Conservation (phyloP, 2,329 filamentous ascomycete genomes). For the Pseudogymnoascus sp. region DNA sequence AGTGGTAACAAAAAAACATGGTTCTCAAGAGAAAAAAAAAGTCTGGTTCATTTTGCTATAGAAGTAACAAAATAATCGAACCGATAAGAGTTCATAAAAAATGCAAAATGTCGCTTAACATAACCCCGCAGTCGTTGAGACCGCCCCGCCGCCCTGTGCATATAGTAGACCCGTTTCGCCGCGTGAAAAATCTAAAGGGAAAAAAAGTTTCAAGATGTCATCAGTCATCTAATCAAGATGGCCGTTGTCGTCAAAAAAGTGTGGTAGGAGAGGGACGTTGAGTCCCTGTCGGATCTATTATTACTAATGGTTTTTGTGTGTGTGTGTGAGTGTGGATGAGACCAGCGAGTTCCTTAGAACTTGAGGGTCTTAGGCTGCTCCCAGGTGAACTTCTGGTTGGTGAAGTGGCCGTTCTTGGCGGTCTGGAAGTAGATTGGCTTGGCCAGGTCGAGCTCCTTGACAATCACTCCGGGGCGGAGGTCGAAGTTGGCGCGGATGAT, state of each 20-base stretch:
- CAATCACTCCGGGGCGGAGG: constrained; percentile 94
- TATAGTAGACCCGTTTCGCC: constrained; percentile 26
- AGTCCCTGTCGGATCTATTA: constrained; percentile 22
- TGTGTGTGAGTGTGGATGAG: constrained; percentile 10
- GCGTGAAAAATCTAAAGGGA: constrained; percentile 23
- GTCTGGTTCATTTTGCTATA: not conserved
- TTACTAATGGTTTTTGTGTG: constrained; percentile 17
- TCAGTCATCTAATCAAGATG: constrained; percentile 2
- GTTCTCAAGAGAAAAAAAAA: not conserved
- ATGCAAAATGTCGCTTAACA: constrained; percentile 14
- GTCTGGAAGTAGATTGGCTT: constrained; percentile 98
- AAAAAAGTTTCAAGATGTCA: constrained; percentile 12
- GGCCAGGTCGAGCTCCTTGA: constrained; percentile 89
- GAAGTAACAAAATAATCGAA: not conserved
- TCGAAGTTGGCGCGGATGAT: constrained; percentile 97
- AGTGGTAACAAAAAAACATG: not conserved
- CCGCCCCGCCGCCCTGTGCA: constrained; percentile 26
- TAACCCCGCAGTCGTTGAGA: constrained; percentile 28
- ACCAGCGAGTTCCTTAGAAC: constrained; percentile 53
- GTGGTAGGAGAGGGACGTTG: constrained; percentile 25
- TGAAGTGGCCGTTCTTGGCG: constrained; percentile 99
- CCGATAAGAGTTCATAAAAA: not conserved
- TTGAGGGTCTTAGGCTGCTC: constrained; percentile 95
- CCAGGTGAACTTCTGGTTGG: constrained; percentile 96
- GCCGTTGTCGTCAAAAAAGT: constrained; percentile 1